phyloP scores from a whole-genome alignment of 1,139 yeast genomes.

The Pichia sp. region DNA sequence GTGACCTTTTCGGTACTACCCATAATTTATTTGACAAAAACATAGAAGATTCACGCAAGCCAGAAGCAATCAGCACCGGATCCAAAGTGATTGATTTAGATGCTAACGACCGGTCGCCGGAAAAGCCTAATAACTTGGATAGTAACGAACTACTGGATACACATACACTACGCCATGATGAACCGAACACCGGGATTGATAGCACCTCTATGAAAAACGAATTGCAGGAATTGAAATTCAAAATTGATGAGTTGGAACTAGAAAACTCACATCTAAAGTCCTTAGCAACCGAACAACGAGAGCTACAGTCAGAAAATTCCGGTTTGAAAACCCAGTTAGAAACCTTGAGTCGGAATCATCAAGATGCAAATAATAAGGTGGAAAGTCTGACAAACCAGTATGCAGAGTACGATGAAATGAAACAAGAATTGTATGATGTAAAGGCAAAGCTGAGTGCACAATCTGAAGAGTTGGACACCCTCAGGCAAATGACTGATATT shows the following conservation, averaged over 20 bases:
- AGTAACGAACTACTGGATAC: constrained; percentile 18
- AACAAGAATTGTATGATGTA: constrained; percentile 7
- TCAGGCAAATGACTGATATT: constrained; percentile 12
- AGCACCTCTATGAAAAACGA: background rate
- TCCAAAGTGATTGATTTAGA: no score
- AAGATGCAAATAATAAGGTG: constrained; percentile 11
- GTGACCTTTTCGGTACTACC: background rate
- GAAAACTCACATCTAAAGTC: constrained; percentile 12
- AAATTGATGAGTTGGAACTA: constrained; percentile 20
- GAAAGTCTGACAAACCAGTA: constrained; percentile 2
- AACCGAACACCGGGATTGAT: background rate
- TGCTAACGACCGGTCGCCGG: no score
- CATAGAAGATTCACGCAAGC: no score
- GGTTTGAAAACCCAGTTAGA: constrained; percentile 6
- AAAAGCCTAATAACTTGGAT: constrained; percentile 5
- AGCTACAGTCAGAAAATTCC: constrained; percentile 7
- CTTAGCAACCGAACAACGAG: constrained; percentile 4
- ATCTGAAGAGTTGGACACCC: constrained; percentile 9
- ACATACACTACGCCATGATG: constrained; percentile 16
- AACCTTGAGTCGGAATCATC: constrained; percentile 19
- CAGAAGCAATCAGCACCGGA: no score
- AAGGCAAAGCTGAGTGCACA: constrained; percentile 6
- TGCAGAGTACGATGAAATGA: constrained; percentile 7
- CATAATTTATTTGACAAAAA: no score
- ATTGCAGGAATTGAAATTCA: constrained; percentile 13